Conservation (phyloP, 371 early-diverging fungal genomes). For the Coemansia sp. region DNA sequence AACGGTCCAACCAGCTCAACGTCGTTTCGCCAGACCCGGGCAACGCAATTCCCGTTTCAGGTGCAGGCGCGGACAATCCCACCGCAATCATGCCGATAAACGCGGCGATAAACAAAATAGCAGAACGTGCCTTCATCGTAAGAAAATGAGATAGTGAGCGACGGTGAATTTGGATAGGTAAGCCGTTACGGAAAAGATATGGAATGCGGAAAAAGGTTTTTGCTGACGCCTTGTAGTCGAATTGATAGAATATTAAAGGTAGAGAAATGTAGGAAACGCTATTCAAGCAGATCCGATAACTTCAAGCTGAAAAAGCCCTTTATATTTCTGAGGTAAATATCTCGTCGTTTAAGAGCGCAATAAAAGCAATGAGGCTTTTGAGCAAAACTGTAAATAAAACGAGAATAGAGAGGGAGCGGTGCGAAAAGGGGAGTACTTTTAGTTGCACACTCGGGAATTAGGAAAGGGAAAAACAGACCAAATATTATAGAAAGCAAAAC, state of each 20-base stretch:
- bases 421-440: too few relatives aligned
- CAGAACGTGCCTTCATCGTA: conserved; percentile 31
- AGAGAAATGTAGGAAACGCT: not conserved
- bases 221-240: not conserved
- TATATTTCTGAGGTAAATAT: not conserved
- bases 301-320: not conserved
- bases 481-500: too few relatives aligned
- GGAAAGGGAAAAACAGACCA: too few relatives aligned
- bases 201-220: not conserved
- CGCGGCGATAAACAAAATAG: conserved; percentile 13
- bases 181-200: too few relatives aligned
- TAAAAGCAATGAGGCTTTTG: not conserved
- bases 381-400: not conserved
- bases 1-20: conserved; percentile 30
- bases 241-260: not conserved
- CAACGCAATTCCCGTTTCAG: conserved; percentile 32
- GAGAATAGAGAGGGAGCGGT: too few relatives aligned
- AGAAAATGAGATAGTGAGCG: not conserved
- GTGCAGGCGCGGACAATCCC: conserved; percentile 16
- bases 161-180: too few relatives aligned
- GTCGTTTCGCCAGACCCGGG: conserved; percentile 32
- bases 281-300: not conserved
- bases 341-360: not conserved
- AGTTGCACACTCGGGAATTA: too few relatives aligned
- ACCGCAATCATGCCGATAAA: conserved; percentile 20